These are phyloP conservation scores for Pyrus bretschneideri DNA, from an alignment of 306 rosid genomes.

Conservation along the genomic window DNA sequence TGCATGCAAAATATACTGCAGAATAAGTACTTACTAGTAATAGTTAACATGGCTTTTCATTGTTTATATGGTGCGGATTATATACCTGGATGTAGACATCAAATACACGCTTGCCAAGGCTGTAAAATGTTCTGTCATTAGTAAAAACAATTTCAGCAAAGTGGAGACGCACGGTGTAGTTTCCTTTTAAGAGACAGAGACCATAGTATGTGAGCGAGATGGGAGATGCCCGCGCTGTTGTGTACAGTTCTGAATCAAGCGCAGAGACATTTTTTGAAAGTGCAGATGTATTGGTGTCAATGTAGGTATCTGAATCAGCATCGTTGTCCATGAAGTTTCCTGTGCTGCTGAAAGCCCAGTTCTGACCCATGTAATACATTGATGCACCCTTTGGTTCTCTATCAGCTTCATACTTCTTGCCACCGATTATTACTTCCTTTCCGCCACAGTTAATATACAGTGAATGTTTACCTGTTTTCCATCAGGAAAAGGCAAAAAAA, in stretches of 20 bases:
- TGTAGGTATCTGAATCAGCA: constrained; percentile 58
- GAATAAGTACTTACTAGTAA: constrained; percentile 21
- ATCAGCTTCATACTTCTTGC: constrained; percentile 49
- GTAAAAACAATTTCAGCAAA: constrained; percentile 82
- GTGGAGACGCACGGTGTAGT: constrained; percentile 72
- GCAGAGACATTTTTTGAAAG: constrained; percentile 37
- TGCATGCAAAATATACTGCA: constrained; percentile 26
- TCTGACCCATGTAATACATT: constrained; percentile 36
- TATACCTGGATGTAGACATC: constrained; percentile 85
- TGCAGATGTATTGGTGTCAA: constrained; percentile 50
- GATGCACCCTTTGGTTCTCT: constrained; percentile 73
- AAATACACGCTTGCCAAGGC: constrained; percentile 67
- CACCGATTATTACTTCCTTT: constrained; percentile 43
- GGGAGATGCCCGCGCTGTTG: constrained; percentile 72
- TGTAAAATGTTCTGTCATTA: constrained; percentile 46
- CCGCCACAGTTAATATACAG: constrained; percentile 86
- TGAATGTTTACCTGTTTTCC: constrained; percentile 44
- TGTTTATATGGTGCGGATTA: neutral
- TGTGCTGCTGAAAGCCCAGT: constrained; percentile 91
- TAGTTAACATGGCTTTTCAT: neutral
- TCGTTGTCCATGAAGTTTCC: constrained; percentile 90
- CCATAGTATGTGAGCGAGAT: constrained; percentile 89
- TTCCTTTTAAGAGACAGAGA: constrained; percentile 70
- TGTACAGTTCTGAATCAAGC: constrained; percentile 44
- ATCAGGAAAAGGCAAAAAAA: neutral